phyloP scores from a whole-genome alignment of 129 eudicot species.

The Calendula officinalis region DNA sequence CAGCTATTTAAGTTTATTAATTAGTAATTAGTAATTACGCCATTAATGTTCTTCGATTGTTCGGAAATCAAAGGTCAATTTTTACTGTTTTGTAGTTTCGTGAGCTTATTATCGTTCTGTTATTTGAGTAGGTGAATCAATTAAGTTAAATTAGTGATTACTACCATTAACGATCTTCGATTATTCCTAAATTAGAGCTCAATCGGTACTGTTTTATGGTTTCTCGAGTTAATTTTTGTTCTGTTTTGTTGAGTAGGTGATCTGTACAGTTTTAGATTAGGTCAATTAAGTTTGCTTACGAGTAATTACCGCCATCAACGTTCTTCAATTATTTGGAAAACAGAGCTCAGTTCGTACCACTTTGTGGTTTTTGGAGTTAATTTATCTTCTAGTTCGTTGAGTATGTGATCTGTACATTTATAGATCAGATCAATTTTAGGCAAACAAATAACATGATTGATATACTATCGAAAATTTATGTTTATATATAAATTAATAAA shows the following conservation, averaged over 20 bases:
- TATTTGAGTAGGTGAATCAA: not conserved
- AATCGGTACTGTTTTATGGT: not conserved
- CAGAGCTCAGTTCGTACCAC: not conserved
- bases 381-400: not conserved
- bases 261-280: not conserved
- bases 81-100: not conserved
- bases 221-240: not conserved
- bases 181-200: not conserved
- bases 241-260: not conserved
- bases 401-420: not conserved
- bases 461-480: not conserved
- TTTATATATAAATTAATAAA: too few relatives aligned
- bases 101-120: not conserved
- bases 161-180: not conserved
- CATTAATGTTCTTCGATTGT: not conserved
- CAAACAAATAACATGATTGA: not conserved
- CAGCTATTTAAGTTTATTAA: not conserved
- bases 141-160: too few relatives aligned
- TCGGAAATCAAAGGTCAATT: not conserved
- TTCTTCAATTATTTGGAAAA: not conserved
- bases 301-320: not conserved
- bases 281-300: not conserved
- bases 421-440: slow-evolving; percentile 7
- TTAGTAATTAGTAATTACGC: not conserved
- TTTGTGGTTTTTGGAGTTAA: slow-evolving; percentile 11